These are phyloP conservation scores for Amanita phalloides DNA, from an alignment of 768 basidiomycete genomes.

Conservation along the genomic window DNA sequence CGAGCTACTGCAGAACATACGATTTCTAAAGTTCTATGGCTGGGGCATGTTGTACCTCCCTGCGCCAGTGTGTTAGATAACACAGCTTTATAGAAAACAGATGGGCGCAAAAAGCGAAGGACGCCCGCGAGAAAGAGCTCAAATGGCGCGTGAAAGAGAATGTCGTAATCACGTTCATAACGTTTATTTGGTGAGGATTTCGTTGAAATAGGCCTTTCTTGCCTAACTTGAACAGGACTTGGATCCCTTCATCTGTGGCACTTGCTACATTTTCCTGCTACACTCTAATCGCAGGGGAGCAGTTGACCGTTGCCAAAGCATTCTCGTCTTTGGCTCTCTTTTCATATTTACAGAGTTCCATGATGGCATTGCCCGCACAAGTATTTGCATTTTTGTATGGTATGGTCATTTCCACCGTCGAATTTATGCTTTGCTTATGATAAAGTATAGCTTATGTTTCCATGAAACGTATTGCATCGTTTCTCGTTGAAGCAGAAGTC, in stretches of 20 bases:
- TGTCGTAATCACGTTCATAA: constrained; percentile 45
- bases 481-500: constrained; percentile 66
- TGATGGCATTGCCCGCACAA: constrained; percentile 53
- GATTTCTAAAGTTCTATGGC: constrained; percentile 67
- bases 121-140: constrained; percentile 52
- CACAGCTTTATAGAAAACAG: constrained; percentile 32
- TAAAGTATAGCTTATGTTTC: constrained; percentile 51
- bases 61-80: neutral
- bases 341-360: constrained; percentile 55
- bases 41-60: constrained; percentile 40
- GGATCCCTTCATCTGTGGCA: constrained; percentile 64
- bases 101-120: constrained; percentile 44
- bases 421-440: constrained; percentile 5
- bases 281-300: constrained; percentile 52
- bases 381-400: constrained; percentile 56
- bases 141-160: constrained; percentile 59
- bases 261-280: constrained; percentile 55
- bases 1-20: constrained; percentile 66
- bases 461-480: constrained; percentile 71
- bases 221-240: constrained; percentile 35
- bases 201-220: neutral
- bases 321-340: constrained; percentile 78
- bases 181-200: constrained; percentile 52
- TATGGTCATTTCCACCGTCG: constrained; percentile 13
- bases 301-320: constrained; percentile 67